These are phyloP conservation scores for Castanopsis chinensis DNA, from an alignment of 306 rosid species.

Conservation along the genomic window DNA sequence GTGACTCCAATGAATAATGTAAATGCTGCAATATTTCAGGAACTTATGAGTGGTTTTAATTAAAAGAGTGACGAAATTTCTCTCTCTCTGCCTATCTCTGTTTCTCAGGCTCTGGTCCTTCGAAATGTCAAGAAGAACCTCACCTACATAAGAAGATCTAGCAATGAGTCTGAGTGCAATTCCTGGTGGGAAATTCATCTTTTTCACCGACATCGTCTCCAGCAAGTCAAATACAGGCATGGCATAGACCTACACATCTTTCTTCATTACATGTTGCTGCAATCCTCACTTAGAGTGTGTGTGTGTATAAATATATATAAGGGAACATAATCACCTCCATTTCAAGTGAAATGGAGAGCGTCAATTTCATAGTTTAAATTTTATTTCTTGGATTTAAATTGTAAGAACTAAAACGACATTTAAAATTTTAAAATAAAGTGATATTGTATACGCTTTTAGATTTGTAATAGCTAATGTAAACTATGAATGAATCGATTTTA, in stretches of 20 bases:
- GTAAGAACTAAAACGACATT: no score
- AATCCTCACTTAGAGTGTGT: neutral
- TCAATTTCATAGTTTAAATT: no score
- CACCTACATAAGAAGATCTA: slow-evolving; percentile 77
- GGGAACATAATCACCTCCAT: no score
- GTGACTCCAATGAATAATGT: slow-evolving; percentile 72
- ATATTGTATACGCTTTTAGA: no score
- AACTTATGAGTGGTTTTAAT: neutral
- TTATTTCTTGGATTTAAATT: no score
- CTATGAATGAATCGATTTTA: no score
- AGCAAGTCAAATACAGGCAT: slow-evolving; percentile 88
- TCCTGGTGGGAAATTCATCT: slow-evolving; percentile 59
- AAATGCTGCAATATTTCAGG: slow-evolving; percentile 50
- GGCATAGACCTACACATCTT: slow-evolving; percentile 62
- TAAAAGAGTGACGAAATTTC: neutral
- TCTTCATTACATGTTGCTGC: neutral
- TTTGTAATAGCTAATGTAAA: neutral
- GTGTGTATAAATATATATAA: neutral
- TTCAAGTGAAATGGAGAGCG: no score
- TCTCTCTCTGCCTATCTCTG: neutral
- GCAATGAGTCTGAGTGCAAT: slow-evolving; percentile 66
- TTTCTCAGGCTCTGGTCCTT: neutral
- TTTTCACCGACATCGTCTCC: slow-evolving; percentile 61
- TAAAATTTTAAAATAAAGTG: no score
- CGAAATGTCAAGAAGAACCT: slow-evolving; percentile 12